phyloP scores from a whole-genome alignment of 257 asterid species.

The Solanum pinnatisectum region DNA sequence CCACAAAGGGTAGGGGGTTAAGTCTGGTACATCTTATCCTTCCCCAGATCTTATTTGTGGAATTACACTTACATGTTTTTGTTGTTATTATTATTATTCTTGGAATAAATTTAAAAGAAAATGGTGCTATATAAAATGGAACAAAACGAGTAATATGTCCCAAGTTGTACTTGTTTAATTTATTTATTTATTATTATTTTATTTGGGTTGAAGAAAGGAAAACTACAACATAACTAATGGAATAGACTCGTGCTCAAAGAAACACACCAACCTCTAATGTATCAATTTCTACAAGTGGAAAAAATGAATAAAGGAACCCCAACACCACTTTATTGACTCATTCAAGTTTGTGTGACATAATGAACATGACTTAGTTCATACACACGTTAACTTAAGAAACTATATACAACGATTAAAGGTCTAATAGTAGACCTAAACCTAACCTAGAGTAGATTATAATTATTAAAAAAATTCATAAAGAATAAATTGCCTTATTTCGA shows the following conservation, averaged over 20 bases:
- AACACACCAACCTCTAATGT: neutral
- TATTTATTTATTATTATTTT: neutral
- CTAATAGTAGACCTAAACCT: neutral
- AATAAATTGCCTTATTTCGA: neutral
- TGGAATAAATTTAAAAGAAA: neutral
- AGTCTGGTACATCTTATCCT: neutral
- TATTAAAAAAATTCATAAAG: neutral
- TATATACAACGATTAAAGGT: too few relatives aligned
- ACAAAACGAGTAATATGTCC: neutral
- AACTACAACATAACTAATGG: neutral
- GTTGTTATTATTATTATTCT: neutral
- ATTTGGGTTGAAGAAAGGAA: neutral
- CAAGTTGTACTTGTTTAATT: neutral
- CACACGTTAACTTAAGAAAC: neutral
- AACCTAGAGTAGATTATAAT: neutral
- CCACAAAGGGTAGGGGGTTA: too few relatives aligned
- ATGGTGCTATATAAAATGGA: neutral
- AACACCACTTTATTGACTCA: neutral
- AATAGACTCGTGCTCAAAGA: neutral
- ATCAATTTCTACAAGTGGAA: neutral
- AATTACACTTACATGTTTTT: too few relatives aligned
- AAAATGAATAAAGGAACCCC: neutral
- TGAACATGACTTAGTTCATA: neutral
- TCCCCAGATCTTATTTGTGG: fast-evolving
- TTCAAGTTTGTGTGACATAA: neutral